These are phyloP conservation scores for Penicillium concentricum DNA, from an alignment of 2,329 filamentous ascomycete genomes.

Conservation along the genomic window DNA sequence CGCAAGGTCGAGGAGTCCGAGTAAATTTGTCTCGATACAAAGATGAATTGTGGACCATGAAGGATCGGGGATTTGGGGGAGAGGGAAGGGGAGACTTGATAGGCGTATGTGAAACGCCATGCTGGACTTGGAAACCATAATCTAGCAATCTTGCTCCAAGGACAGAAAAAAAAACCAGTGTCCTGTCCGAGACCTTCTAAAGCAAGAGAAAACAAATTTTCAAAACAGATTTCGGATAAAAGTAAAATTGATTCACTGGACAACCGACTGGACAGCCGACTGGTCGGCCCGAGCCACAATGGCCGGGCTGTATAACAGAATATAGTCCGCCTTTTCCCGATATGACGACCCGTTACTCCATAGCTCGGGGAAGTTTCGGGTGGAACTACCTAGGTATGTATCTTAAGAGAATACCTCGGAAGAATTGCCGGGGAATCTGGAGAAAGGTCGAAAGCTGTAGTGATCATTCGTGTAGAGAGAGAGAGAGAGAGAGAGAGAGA, in stretches of 20 bases:
- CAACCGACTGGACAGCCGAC: conserved; percentile 21
- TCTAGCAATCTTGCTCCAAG: conserved; percentile 27
- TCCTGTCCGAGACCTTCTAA: background rate
- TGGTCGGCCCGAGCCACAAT: conserved; percentile 28
- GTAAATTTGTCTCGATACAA: conserved; percentile 25
- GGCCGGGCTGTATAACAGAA: background rate
- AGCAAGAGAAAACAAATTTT: conserved; percentile 2
- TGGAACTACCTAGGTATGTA: background rate
- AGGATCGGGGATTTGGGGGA: background rate
- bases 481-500: too few species aligned
- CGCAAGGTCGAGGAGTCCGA: conserved; percentile 58
- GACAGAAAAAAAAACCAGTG: conserved; percentile 7
- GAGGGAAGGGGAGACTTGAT: background rate
- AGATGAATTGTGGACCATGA: conserved; percentile 3
- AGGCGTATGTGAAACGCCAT: conserved; percentile 19
- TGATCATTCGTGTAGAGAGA: background rate
- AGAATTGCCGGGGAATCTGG: conserved; percentile 24
- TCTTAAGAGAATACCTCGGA: conserved; percentile 5
- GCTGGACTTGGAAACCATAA: conserved; percentile 31
- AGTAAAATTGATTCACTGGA: background rate
- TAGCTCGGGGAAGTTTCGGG: conserved; percentile 12
- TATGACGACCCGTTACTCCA: conserved; percentile 13
- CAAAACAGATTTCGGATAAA: conserved; percentile 6
- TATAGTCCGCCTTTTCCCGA: conserved; percentile 37
- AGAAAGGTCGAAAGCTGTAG: background rate